Evolutionary conservation across 1,139 yeast species (phyloP), one percentile per base, ranked within the genome.

Genomic region (Taiozyma sp.): DNA sequence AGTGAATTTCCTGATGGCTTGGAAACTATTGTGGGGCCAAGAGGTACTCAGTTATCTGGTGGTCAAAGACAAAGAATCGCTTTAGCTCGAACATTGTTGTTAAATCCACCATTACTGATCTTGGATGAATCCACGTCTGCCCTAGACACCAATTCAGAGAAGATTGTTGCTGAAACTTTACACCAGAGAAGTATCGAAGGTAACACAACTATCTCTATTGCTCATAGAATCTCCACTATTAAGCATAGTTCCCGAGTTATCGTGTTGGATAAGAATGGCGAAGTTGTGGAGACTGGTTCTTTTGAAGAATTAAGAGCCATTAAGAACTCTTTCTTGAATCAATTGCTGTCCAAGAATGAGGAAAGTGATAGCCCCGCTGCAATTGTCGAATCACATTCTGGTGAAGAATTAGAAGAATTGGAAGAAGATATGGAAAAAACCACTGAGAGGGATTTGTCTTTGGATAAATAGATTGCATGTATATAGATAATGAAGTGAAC

Each of bases 31-130:
- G 90, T 91, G 9, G 98, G 98, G 0, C 88, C 96, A 0, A 77
- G 95, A 50, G 90, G 91, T 13, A 81, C 97, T 0, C 95, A 89
- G 62, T 72, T 91, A 47, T 63, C 73, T 0, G 97, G 97, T 40
- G 97, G 97, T 6, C 97, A 89, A 64, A 88, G 88, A 65, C 97
- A 89, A 69, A 76, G 97, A 62, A 80, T 89, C 45, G 96, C 97
- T 5, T 78, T 89, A 56, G 96, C 97, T 0, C 73, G 97, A 55
- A 91, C 96, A 3, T 80, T 53, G 53, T 76, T 87, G 53, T 77
- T 85, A 56, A 73, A 80, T 50, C 93, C 95, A 2, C 72, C 83
- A 2, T 73, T 87, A 39, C 68, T 87, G 54, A 79, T 87, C 41
- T 69, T 86, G 50, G 95, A 86, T 62, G 95, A 86, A 64, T 91